Evolutionary conservation across 306 rosid genomes (phyloP), one percentile per base, ranked within the genome.

Genomic region (Cucumis hystrix): DNA sequence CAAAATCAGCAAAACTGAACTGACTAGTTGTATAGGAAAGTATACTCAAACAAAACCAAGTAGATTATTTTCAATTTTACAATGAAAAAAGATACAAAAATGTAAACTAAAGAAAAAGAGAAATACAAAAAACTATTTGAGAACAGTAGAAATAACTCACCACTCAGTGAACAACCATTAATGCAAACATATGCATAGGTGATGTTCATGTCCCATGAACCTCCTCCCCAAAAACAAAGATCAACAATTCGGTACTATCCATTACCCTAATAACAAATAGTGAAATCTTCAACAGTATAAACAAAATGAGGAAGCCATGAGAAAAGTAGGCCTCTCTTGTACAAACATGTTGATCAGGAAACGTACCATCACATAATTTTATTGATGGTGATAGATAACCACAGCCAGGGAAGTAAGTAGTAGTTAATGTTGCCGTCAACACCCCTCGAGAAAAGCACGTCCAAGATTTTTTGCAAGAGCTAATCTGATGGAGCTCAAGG

Each of bases 391-490:
- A 43, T 55, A 13, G 56, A 68, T 68, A 68, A 13, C 37, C 7
- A 20, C 74, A 41, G 37, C 56, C 74, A 21, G 57, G 57, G 57
- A 52, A 52, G 57, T 1, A 16, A 52, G 57, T 1, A 5, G 37
- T 41, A 21, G 39, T 23, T 9, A 0, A 47, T 6, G 5, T 47
- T 33, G 37, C 5, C 37, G 37, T 33, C 37, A 33, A 33, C 37
- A 85, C 84, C 91, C 97, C 77, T 88, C 92, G 75, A 92, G 87
- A 75, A 91, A 88, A 39, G 96, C 97, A 47, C 91, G 97, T 71
- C 97, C 97, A 28, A 95, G 97, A 82, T 89, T 90, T 58, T 90
- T 83, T 9, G 97, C 97, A 33, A 90, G 96, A 77, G 97, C 97
- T 40, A 95, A 67, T 83, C 98, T 89, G 47, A 90, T 90, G 66